Conservation (phyloP, 2,329 filamentous ascomycete genomes). For the Knufia fluminis region DNA sequence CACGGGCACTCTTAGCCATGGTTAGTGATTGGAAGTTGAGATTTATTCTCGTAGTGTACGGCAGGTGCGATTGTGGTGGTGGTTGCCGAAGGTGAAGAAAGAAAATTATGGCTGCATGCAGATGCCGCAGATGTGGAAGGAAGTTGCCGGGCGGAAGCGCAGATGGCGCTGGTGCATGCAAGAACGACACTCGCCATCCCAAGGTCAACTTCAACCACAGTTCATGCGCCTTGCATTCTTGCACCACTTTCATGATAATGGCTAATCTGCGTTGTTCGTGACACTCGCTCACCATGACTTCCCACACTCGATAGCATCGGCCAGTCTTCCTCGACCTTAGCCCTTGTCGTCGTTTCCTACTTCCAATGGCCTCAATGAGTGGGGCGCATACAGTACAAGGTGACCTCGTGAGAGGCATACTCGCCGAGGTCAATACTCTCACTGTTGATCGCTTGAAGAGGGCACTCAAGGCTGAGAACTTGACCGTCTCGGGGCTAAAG, state of each 20-base stretch:
- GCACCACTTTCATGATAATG: neutral
- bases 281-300: neutral
- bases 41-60: neutral
- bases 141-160: too few species aligned
- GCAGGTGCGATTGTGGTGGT: too few species aligned
- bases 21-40: slow-evolving; percentile 22
- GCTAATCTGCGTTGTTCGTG: neutral
- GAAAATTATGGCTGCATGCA: too few species aligned
- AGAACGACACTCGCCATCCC: too few species aligned
- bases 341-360: neutral
- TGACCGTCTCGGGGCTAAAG: slow-evolving; percentile 78
- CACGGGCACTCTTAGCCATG: slow-evolving; percentile 83
- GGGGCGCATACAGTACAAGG: slow-evolving; percentile 7
- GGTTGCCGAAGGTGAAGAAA: too few species aligned
- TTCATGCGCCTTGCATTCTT: neutral
- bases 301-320: neutral
- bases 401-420: slow-evolving; percentile 14
- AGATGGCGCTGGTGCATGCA: too few species aligned
- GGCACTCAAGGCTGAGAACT: slow-evolving; percentile 64
- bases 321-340: neutral
- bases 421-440: slow-evolving; percentile 44
- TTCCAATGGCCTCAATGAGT: slow-evolving; percentile 3
- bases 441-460: slow-evolving; percentile 61
- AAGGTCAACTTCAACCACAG: too few species aligned
- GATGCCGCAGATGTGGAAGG: too few species aligned